A percentile compares a stretch with the other conserved stretches of the same genome.
phyloP scores from a whole-genome alignment of 2,329 filamentous ascomycete genomes.

The Cladophialophora chaetospira region DNA sequence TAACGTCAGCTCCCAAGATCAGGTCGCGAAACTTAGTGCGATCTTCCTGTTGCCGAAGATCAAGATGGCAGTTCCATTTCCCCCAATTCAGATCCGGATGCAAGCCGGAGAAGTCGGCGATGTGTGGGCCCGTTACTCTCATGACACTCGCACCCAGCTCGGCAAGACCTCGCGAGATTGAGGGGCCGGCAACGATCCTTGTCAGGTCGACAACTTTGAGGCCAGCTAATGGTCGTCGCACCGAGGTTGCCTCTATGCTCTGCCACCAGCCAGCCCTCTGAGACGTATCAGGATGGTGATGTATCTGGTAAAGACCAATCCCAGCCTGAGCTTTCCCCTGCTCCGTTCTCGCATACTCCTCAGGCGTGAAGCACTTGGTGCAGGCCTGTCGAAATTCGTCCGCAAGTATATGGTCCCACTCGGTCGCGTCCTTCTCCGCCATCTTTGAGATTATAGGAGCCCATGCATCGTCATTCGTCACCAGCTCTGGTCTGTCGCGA shows the following conservation, averaged over 20 bases:
- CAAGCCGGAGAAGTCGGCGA: constrained; percentile 57
- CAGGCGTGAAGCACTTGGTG: constrained; percentile 41
- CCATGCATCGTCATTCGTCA: constrained; percentile 36
- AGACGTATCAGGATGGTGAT: not conserved
- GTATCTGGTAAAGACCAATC: constrained; percentile 44
- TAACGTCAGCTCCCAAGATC: constrained; percentile 53
- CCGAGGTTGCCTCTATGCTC: constrained; percentile 30
- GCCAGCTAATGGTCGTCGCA: constrained; percentile 46
- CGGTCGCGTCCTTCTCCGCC: constrained; percentile 36
- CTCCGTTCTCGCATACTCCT: constrained; percentile 42
- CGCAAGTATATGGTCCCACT: constrained; percentile 38
- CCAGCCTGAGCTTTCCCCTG: constrained; percentile 47
- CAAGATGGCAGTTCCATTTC: constrained; percentile 64
- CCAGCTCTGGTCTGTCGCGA: constrained; percentile 33
- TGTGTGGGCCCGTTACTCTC: constrained; percentile 46
- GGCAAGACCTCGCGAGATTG: constrained; percentile 45
- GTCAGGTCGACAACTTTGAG: constrained; percentile 54
- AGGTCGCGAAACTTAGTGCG: constrained; percentile 45
- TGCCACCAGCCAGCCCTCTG: constrained; percentile 10
- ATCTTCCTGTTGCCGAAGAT: constrained; percentile 48
- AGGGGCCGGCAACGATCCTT: constrained; percentile 48
- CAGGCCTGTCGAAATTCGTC: constrained; percentile 45
- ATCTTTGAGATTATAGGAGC: constrained; percentile 39
- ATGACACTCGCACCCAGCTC: constrained; percentile 51
- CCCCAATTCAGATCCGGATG: constrained; percentile 72